A percentile compares a stretch with the other conserved stretches of the same genome.
phyloP scores from a whole-genome alignment of 106 monocot genomes.

The Triglochin maritima region DNA sequence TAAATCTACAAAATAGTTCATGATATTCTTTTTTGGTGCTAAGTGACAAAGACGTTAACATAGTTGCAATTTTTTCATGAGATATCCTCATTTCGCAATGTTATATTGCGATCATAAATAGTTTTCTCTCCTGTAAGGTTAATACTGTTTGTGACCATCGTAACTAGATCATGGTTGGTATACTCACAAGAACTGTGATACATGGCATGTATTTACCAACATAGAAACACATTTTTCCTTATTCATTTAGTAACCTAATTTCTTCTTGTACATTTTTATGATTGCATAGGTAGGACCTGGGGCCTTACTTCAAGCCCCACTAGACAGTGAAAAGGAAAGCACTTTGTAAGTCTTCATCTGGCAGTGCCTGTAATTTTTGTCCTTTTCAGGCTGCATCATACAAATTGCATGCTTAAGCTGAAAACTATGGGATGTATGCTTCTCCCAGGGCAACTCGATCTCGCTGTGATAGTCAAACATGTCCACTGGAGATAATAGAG shows the following conservation, averaged over 20 bases:
- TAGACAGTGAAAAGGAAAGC: constrained; percentile 48
- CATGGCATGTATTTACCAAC: not conserved
- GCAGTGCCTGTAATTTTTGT: not conserved
- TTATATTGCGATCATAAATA: too few species aligned
- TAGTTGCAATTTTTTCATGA: too few species aligned
- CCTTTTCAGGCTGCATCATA: not conserved
- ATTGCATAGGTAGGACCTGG: constrained; percentile 64
- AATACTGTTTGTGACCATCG: too few species aligned
- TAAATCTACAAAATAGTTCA: too few species aligned
- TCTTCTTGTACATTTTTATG: constrained; percentile 4
- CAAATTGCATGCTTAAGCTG: too few species aligned
- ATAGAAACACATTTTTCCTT: not conserved
- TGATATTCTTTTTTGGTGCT: too few species aligned
- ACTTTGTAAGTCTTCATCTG: constrained; percentile 55
- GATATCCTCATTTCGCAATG: too few species aligned
- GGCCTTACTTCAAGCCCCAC: constrained; percentile 81
- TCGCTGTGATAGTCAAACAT: constrained; percentile 66
- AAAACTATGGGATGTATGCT: not conserved
- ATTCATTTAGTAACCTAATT: not conserved
- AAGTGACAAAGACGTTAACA: too few species aligned
- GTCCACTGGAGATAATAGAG: constrained; percentile 69
- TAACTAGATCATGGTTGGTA: too few species aligned
- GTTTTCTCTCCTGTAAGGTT: too few species aligned
- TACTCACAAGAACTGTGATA: not conserved
- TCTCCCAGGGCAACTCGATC: constrained; percentile 45